Conservation (phyloP, 1,284 basidiomycete genomes). For the Trametes versicolor region DNA sequence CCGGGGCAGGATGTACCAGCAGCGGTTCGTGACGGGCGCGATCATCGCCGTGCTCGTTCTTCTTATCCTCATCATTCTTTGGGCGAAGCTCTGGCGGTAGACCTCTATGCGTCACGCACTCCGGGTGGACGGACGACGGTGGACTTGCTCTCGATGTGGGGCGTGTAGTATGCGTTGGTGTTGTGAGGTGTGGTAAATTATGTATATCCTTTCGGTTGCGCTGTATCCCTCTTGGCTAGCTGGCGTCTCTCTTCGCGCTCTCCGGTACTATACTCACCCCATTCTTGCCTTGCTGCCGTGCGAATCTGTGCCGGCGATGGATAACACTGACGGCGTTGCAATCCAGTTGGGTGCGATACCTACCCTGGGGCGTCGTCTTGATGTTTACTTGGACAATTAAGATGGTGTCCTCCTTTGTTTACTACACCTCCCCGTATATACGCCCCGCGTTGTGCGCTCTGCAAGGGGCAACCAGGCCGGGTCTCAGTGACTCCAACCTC, state of each 20-base stretch:
- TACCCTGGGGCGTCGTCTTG: too few relatives aligned
- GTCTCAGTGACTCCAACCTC: too few relatives aligned
- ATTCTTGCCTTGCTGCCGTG: too few relatives aligned
- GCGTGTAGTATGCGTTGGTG: not conserved
- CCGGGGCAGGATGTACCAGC: slow-evolving; percentile 79
- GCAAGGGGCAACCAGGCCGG: too few relatives aligned
- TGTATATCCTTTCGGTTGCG: slow-evolving; percentile 23
- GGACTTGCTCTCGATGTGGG: too few relatives aligned
- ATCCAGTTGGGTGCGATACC: too few relatives aligned
- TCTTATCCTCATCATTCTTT: slow-evolving; percentile 76
- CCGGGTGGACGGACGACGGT: not conserved
- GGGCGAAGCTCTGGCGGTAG: slow-evolving; percentile 68
- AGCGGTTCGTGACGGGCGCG: slow-evolving; percentile 74
- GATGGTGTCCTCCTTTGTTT: too few relatives aligned
- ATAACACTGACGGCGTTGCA: too few relatives aligned
- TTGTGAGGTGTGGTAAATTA: slow-evolving; percentile 21
- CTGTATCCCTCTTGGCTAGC: slow-evolving; percentile 2
- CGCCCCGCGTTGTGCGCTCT: too few relatives aligned
- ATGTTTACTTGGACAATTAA: too few relatives aligned
- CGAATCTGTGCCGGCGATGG: too few relatives aligned
- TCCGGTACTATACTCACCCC: not conserved
- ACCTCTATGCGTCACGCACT: not conserved
- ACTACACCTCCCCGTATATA: too few relatives aligned
- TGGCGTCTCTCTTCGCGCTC: not conserved
- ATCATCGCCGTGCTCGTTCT: slow-evolving; percentile 77